phyloP scores from a whole-genome alignment of 139 green algal species.

The Auxenochlorella pyrenoidosa region DNA sequence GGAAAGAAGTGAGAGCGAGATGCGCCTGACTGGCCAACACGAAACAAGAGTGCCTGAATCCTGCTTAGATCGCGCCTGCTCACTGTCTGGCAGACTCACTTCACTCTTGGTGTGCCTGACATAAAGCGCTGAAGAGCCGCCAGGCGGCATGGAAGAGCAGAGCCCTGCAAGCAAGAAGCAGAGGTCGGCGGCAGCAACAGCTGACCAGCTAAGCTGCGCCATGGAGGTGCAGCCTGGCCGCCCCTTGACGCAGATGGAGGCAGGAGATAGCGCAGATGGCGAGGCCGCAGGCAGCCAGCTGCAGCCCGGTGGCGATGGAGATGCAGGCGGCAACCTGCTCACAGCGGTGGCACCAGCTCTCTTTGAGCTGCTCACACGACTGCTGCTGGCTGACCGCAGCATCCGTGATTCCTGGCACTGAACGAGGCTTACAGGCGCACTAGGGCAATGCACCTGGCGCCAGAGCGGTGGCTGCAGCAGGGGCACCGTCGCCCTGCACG shows the following conservation, averaged over 20 bases:
- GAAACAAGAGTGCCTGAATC: too few species aligned
- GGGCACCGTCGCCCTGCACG: neutral
- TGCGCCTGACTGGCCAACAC: too few species aligned
- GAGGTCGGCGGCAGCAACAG: neutral
- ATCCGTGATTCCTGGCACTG: neutral
- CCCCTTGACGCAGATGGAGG: neutral
- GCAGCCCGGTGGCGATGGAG: neutral
- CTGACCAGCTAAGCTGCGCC: neutral
- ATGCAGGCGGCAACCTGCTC: neutral
- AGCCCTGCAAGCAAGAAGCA: neutral
- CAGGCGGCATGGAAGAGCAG: neutral
- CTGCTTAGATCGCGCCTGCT: too few species aligned
- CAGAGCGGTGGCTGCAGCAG: neutral
- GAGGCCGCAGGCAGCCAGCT: neutral
- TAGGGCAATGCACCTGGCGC: neutral
- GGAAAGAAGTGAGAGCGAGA: too few species aligned
- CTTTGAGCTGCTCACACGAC: slow-evolving; percentile 15
- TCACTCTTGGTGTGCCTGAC: too few species aligned
- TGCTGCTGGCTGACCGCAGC: slow-evolving; percentile 15
- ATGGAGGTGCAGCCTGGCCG: neutral
- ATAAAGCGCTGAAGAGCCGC: too few species aligned
- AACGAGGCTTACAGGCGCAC: neutral
- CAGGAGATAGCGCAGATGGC: neutral
- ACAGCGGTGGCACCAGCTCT: neutral
- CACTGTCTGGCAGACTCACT: too few species aligned